Base-by-base conservation (phyloP, 108 stramenopile species). In the Pseudonitzschia delicatissima region DNA sequence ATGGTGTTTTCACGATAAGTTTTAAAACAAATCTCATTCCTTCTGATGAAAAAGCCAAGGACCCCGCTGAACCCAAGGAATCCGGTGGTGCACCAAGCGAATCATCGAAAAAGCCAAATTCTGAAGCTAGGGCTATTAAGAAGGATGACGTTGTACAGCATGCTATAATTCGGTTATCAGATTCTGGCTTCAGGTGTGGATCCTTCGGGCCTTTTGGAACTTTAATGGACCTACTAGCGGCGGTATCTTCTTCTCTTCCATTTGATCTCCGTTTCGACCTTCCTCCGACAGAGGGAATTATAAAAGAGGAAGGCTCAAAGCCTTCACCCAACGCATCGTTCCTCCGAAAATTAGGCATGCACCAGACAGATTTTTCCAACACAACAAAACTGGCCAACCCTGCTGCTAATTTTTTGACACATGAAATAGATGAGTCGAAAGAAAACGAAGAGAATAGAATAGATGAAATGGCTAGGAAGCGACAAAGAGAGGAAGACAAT, bases 191-290 rank as follows among this genome's bases (percentile, higher is more conserved):
- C 51, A 73, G 90, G 23, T 94, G 93, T 52, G 93, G 93, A 8
- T 94, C 93, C 12, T 94, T 91, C 72, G 93, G 93, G 50, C 93
- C 93, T 23, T 92, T 85, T 58, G 72, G 83, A 9, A 85, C 82
- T 4, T 70, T 94, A 20, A 74, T 86, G 60, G 86, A 83, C 69
- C 80, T 94, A 18, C 73, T 94, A 21, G 85, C 88, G 64, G 83
- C 90, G 33, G 90, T 94, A 18, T 92, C 90, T 20, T 80, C 81
- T 13, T 91, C 90, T 8, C 79, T 94, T 1, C 93, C 93, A 2
- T 91, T 91, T 61, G 77, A 84, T 67, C 65, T 94, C 52, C 71
- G 85, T 28, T 94, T 94, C 51, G 78, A 87, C 51, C 67, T 77
- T 35, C 92, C 92, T 39, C 92, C 89, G 26, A 79, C 72, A 17